Evolutionary conservation across 1,139 yeast species (phyloP).

Genomic region (Lodderomyces metapsilosis): DNA sequence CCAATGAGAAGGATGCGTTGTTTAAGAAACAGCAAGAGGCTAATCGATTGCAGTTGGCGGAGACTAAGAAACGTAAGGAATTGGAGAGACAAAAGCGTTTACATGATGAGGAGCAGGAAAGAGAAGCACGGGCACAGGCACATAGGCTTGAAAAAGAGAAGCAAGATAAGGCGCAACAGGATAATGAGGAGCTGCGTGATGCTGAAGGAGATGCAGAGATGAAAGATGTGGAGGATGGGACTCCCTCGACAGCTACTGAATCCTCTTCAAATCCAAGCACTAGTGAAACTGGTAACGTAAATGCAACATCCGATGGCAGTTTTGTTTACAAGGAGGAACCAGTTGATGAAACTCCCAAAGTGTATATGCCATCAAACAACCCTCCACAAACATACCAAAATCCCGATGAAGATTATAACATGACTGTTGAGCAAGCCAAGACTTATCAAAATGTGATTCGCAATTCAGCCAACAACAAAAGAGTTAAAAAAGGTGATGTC

Average conservation of each 20-base stretch:
- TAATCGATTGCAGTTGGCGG: constrained; percentile 19
- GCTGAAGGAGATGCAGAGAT: constrained; percentile 6
- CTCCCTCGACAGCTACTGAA: neutral
- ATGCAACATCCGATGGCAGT: too few species aligned
- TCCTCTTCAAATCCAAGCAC: neutral
- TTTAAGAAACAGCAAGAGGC: constrained; percentile 21
- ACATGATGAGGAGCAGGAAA: constrained; percentile 1
- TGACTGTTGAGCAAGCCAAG: constrained; percentile 54
- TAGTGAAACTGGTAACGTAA: too few species aligned
- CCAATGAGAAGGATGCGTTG: constrained; percentile 7
- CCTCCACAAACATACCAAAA: constrained; percentile 28
- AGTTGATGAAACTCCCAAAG: constrained; percentile 18
- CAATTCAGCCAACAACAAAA: constrained; percentile 35
- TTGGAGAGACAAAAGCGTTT: constrained; percentile 1
- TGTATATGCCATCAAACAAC: constrained; percentile 23
- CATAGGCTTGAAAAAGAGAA: constrained; percentile 3
- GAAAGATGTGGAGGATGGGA: constrained; percentile 7
- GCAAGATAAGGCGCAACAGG: neutral
- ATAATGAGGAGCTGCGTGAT: neutral
- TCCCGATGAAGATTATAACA: constrained; percentile 48
- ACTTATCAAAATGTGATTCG: constrained; percentile 49
- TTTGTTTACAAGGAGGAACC: constrained; percentile 11
- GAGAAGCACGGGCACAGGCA: too few species aligned
- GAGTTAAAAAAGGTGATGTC: constrained; percentile 13
- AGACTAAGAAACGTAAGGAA: constrained; percentile 8